Conservation (phyloP, 306 rosid genomes). For the Quercus dentata region DNA sequence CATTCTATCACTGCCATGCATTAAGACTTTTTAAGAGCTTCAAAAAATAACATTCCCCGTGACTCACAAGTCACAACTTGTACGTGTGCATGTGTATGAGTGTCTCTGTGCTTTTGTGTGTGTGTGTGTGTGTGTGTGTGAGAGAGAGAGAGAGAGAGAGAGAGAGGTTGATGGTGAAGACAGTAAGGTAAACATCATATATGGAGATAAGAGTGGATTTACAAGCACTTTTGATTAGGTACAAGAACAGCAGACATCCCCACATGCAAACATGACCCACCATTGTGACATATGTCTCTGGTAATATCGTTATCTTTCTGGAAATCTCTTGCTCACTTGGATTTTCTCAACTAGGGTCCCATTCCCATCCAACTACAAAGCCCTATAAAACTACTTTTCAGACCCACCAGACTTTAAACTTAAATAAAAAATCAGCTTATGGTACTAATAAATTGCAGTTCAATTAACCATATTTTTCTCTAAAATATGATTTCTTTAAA, state of each 20-base stretch:
- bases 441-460: neutral
- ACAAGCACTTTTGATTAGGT: slow-evolving; percentile 10
- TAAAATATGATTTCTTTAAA: no score
- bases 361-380: neutral
- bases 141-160: neutral
- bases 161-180: neutral
- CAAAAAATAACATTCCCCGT: no score
- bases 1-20: no score
- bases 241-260: slow-evolving; percentile 25
- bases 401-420: neutral
- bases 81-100: no score
- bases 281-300: slow-evolving; percentile 26
- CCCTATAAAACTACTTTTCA: slow-evolving; percentile 6
- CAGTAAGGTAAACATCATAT: neutral
- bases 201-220: neutral
- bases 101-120: no score
- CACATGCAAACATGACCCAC: slow-evolving; percentile 37
- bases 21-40: no score
- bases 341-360: neutral
- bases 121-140: no score
- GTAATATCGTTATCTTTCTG: slow-evolving; percentile 9
- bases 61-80: no score
- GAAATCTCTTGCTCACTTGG: slow-evolving; percentile 1
- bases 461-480: no score
- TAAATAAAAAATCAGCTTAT: neutral